These are phyloP conservation scores for Trametes sp. DNA, from an alignment of 1,284 basidiomycete species.

Conservation along the genomic window DNA sequence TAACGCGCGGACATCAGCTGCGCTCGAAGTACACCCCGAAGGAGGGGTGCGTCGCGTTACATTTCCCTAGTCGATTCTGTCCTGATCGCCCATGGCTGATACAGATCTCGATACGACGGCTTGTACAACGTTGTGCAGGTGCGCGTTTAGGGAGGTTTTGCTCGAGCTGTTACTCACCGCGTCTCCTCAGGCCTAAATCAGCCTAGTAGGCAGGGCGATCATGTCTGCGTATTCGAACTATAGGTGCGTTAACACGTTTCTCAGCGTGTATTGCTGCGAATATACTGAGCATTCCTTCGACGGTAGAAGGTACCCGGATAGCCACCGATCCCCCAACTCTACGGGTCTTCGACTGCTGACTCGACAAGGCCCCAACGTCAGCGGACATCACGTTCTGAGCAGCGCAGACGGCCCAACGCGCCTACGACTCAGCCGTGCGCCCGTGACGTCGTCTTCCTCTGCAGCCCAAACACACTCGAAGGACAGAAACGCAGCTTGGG, in stretches of 20 bases:
- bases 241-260: not conserved
- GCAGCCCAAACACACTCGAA: too few species aligned
- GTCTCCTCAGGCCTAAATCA: constrained; percentile 8
- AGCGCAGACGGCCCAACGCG: too few species aligned
- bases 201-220: not conserved
- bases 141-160: not conserved
- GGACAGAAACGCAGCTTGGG: too few species aligned
- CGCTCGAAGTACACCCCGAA: constrained; percentile 4
- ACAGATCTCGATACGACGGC: constrained; percentile 11
- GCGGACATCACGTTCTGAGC: too few species aligned
- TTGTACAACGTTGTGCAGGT: constrained; percentile 3
- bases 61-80: too few species aligned
- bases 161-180: not conserved
- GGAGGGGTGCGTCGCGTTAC: not conserved
- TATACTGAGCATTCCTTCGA: too few species aligned
- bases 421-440: too few species aligned
- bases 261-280: not conserved
- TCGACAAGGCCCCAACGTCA: too few species aligned
- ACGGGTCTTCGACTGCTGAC: too few species aligned
- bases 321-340: not conserved
- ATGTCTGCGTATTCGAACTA: constrained; percentile 8
- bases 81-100: not conserved
- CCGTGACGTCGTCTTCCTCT: too few species aligned
- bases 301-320: not conserved
- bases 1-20: not conserved